A percentile compares a stretch with the other conserved stretches of the same genome.
These are phyloP conservation scores for Trichoderma koningii DNA, from an alignment of 2,329 filamentous ascomycete genomes.

Conservation along the genomic window DNA sequence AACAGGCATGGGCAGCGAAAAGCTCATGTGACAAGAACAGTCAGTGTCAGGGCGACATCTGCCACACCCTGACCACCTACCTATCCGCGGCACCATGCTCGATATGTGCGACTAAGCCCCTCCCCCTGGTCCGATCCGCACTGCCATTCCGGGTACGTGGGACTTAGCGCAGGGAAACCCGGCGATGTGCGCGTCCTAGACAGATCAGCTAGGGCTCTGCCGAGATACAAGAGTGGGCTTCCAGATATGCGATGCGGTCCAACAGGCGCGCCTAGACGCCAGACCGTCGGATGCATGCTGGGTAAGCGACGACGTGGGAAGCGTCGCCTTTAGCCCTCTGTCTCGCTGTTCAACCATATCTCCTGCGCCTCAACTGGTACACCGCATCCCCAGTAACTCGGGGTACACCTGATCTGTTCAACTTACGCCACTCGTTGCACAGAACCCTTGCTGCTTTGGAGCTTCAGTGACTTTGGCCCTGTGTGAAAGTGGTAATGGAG, in stretches of 20 bases:
- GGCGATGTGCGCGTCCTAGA: background rate
- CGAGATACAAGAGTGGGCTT: background rate
- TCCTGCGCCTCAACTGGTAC: background rate
- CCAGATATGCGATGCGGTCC: background rate
- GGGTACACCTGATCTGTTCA: background rate
- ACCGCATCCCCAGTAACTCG: background rate
- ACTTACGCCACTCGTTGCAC: constrained; percentile 1
- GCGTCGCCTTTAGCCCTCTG: background rate
- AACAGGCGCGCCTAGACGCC: background rate
- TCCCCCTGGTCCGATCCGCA: background rate
- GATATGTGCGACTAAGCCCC: background rate
- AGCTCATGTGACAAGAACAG: background rate
- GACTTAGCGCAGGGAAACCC: background rate
- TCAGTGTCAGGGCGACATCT: background rate
- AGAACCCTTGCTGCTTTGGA: background rate
- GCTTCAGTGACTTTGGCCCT: background rate
- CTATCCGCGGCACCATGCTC: background rate
- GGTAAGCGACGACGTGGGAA: background rate
- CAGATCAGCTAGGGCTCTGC: background rate
- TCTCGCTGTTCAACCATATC: background rate
- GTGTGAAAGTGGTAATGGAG: background rate
- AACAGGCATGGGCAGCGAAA: background rate
- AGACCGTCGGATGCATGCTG: background rate
- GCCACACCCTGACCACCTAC: constrained; percentile 1
- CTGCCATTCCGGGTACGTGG: background rate